Conservation (phyloP, 2,329 filamentous ascomycete genomes). For the Pestalotiopsis sp. region DNA sequence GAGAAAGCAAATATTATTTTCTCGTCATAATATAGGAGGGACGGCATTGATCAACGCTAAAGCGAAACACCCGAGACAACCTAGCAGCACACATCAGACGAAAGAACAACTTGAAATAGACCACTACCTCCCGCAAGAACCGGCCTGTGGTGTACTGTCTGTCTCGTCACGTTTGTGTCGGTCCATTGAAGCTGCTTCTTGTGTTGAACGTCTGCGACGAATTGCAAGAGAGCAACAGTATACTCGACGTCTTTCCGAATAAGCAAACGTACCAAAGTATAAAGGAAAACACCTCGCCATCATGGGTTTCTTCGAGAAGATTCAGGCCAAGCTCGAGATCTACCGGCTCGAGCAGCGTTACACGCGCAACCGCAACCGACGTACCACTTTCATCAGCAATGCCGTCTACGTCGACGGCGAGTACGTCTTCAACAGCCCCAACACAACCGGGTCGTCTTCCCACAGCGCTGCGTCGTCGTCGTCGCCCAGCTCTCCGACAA, state of each 20-base stretch:
- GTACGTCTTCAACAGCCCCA: constrained; percentile 78
- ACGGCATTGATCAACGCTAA: neutral
- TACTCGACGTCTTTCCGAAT: too few relatives aligned
- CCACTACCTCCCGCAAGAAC: neutral
- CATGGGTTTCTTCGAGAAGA: constrained; percentile 57
- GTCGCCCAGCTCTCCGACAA: constrained; percentile 15
- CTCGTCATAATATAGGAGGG: neutral
- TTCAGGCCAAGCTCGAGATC: constrained; percentile 77
- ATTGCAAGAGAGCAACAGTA: neutral
- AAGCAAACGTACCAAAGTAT: neutral
- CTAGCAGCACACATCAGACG: neutral
- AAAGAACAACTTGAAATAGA: neutral
- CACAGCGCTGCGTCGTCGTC: constrained; percentile 36
- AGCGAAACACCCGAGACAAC: neutral
- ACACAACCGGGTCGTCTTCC: constrained; percentile 57
- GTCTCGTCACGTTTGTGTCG: neutral
- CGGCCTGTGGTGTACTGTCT: neutral
- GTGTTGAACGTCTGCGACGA: neutral
- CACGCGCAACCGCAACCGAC: constrained; percentile 82
- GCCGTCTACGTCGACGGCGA: constrained; percentile 94
- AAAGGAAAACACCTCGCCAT: constrained; percentile 18
- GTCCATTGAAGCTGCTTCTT: neutral
- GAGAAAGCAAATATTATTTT: neutral
- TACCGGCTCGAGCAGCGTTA: constrained; percentile 96
- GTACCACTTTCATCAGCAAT: constrained; percentile 85